These are phyloP conservation scores for Globisporangium emineosum DNA, from an alignment of 352 stramenopile genomes.

Conservation along the genomic window DNA sequence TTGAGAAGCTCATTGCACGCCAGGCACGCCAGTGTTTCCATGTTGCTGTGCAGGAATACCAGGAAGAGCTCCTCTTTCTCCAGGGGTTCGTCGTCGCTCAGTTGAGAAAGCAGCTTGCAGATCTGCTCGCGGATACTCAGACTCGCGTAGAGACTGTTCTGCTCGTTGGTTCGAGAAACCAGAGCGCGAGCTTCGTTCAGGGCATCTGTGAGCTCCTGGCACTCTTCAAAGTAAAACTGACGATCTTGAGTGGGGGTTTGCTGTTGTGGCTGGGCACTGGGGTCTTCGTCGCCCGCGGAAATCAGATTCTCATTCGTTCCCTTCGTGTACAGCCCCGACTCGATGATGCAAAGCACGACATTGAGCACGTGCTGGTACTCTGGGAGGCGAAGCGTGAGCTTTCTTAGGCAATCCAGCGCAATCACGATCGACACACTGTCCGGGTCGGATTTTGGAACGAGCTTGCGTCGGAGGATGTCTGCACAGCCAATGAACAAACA, in stretches of 20 bases:
- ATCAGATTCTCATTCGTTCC: background rate
- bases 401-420: slow-evolving; percentile 69
- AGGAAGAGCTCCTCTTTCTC: slow-evolving; percentile 43
- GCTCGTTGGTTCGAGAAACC: background rate
- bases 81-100: slow-evolving; percentile 22
- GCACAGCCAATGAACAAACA: too few species aligned
- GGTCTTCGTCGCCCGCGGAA: background rate
- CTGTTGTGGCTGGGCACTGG: background rate
- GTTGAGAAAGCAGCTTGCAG: slow-evolving; percentile 23
- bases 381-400: slow-evolving; percentile 47
- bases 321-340: slow-evolving; percentile 37
- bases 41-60: slow-evolving; percentile 32
- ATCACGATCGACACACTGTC: slow-evolving; percentile 56
- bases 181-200: slow-evolving; percentile 15
- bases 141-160: background rate
- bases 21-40: slow-evolving; percentile 23
- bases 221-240: slow-evolving; percentile 56
- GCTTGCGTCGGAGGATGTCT: slow-evolving; percentile 62
- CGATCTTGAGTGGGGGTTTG: background rate
- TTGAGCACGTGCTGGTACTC: slow-evolving; percentile 62
- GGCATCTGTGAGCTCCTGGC: slow-evolving; percentile 15
- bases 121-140: slow-evolving; percentile 29
- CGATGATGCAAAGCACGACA: slow-evolving; percentile 46
- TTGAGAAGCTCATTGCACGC: slow-evolving; percentile 34
- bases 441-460: slow-evolving; percentile 39